Conservation (phyloP, 2,329 filamentous ascomycete genomes). For the Pseudogymnoascus pannorum region DNA sequence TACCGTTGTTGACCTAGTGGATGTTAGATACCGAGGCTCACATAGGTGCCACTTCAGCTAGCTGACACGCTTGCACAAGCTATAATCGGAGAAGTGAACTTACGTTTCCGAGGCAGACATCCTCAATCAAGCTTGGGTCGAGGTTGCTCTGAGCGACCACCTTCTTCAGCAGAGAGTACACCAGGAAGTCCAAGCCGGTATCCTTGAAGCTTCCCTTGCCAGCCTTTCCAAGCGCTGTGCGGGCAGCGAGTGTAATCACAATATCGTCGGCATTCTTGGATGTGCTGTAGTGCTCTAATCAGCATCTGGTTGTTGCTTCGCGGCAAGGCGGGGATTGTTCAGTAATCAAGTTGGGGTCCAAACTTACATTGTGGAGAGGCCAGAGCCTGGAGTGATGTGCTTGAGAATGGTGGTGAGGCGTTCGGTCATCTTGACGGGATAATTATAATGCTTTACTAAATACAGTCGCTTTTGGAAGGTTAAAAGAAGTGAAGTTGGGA, state of each 20-base stretch:
- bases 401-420: constrained; percentile 81
- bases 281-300: constrained; percentile 47
- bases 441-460: neutral
- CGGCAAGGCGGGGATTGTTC: constrained; percentile 8
- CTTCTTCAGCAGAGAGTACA: constrained; percentile 76
- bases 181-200: constrained; percentile 76
- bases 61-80: constrained; percentile 21
- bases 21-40: neutral
- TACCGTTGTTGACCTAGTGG: constrained; percentile 66
- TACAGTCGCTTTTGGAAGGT: neutral
- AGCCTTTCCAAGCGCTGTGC: constrained; percentile 83
- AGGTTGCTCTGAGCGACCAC: constrained; percentile 65
- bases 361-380: constrained; percentile 69
- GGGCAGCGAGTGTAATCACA: constrained; percentile 86
- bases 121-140: constrained; percentile 75
- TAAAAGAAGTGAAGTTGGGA: neutral
- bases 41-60: constrained; percentile 12
- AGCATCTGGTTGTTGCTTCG: constrained; percentile 21
- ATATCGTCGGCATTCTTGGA: constrained; percentile 93
- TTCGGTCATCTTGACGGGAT: constrained; percentile 61
- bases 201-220: constrained; percentile 95
- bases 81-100: constrained; percentile 23
- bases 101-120: constrained; percentile 90
- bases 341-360: constrained; percentile 11
- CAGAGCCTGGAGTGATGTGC: constrained; percentile 70